phyloP scores from a whole-genome alignment of 495 filamentous ascomycete species.

The Tirmania nivea region DNA sequence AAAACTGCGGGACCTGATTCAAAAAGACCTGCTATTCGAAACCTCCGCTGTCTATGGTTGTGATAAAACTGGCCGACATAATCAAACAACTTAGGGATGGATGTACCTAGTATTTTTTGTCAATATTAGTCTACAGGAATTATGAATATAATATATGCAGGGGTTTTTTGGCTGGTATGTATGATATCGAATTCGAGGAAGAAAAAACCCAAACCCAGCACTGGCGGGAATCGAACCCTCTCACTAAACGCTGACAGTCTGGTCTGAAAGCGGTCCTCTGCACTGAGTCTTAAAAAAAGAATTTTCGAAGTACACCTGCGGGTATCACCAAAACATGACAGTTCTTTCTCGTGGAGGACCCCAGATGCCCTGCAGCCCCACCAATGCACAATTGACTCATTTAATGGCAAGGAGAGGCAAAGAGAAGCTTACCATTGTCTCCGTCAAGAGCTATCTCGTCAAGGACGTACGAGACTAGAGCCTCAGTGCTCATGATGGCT shows the following conservation, averaged over 20 bases:
- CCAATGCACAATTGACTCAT: too few relatives aligned
- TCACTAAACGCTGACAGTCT: not conserved
- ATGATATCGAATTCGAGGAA: not conserved
- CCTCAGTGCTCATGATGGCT: not conserved
- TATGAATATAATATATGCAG: not conserved
- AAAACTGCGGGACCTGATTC: slow-evolving; percentile 3
- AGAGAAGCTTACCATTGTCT: not conserved
- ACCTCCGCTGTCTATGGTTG: slow-evolving; percentile 10
- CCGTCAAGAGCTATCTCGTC: not conserved
- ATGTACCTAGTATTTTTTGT: slow-evolving; percentile 9
- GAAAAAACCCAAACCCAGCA: not conserved
- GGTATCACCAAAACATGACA: too few relatives aligned
- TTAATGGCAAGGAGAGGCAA: not conserved
- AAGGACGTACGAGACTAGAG: not conserved
- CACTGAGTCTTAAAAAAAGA: too few relatives aligned
- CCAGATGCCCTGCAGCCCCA: too few relatives aligned
- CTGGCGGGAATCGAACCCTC: not conserved
- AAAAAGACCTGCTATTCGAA: slow-evolving; percentile 5
- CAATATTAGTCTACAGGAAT: not conserved
- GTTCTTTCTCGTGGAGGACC: too few relatives aligned
- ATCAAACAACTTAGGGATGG: slow-evolving; percentile 14
- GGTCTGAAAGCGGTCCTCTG: too few relatives aligned
- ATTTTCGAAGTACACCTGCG: too few relatives aligned
- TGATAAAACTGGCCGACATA: slow-evolving; percentile 19
- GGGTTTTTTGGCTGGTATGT: not conserved